These are phyloP conservation scores for Filosporella fistucella DNA, from an alignment of 495 filamentous ascomycete genomes.

Conservation along the genomic window DNA sequence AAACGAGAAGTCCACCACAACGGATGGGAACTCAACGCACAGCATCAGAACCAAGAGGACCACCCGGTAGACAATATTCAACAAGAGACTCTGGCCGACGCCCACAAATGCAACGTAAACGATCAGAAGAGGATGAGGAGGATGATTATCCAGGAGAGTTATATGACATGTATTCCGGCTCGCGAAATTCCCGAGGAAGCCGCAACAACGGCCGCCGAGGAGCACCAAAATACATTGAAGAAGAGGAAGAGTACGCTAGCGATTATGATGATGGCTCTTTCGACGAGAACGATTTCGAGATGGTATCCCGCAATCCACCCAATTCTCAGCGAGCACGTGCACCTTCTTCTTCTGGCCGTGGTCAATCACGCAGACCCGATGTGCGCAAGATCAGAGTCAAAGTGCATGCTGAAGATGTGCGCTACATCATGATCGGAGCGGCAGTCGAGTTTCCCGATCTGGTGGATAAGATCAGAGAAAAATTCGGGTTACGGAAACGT, in stretches of 20 bases:
- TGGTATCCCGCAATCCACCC: constrained; percentile 48
- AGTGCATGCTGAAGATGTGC: constrained; percentile 87
- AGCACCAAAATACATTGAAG: constrained; percentile 62
- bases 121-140: constrained; percentile 42
- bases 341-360: constrained; percentile 32
- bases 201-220: constrained; percentile 27
- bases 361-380: constrained; percentile 40
- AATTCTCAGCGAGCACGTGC: constrained; percentile 28
- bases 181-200: constrained; percentile 32
- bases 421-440: constrained; percentile 83
- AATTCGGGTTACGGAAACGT: constrained; percentile 67
- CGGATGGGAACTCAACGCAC: constrained; percentile 24
- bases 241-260: constrained; percentile 65
- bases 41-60: constrained; percentile 32
- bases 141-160: constrained; percentile 62
- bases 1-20: constrained; percentile 24
- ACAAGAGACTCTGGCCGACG: constrained; percentile 16
- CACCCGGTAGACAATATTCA: constrained; percentile 20
- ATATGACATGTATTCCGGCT: constrained; percentile 59
- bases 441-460: constrained; percentile 73
- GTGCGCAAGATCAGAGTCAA: constrained; percentile 74
- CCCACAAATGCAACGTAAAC: constrained; percentile 17
- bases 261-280: constrained; percentile 66
- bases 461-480: constrained; percentile 70
- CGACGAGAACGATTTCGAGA: constrained; percentile 80